phyloP scores from a whole-genome alignment of 257 asterid species.

The Craterostigma plantagineum region DNA sequence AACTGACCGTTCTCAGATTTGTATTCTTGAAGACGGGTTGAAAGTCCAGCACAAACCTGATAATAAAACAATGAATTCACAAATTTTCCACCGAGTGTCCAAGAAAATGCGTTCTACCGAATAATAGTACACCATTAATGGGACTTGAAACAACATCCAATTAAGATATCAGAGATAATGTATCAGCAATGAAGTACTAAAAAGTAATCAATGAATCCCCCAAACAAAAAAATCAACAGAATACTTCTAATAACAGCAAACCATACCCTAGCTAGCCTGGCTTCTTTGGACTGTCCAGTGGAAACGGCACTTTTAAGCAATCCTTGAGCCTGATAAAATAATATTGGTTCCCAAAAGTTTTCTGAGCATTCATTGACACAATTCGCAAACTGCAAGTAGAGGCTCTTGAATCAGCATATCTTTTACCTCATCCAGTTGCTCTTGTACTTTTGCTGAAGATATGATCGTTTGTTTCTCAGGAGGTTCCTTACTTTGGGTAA shows the following conservation, averaged over 20 bases:
- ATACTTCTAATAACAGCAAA: conserved; percentile 6
- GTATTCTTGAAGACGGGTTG: conserved; percentile 94
- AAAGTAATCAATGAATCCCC: not conserved
- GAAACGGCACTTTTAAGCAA: conserved; percentile 71
- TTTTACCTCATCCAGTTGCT: conserved; percentile 92
- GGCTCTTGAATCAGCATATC: conserved; percentile 6
- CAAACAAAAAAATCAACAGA: conserved; percentile 3
- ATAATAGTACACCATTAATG: too few species aligned
- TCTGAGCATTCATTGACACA: conserved; percentile 8
- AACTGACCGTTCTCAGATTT: conserved; percentile 96
- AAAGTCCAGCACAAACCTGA: conserved; percentile 98
- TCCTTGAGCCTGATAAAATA: conserved; percentile 86
- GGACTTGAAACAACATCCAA: not conserved
- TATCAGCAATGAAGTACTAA: not conserved
- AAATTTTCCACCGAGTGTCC: not conserved
- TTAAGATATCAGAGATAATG: not conserved
- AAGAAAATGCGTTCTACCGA: not conserved
- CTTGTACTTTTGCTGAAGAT: conserved; percentile 51
- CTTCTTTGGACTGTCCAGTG: conserved; percentile 95
- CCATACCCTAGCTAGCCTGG: conserved; percentile 90
- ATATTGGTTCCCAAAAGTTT: conserved; percentile 16
- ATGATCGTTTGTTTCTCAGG: conserved; percentile 29
- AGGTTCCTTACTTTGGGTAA: conserved; percentile 27
- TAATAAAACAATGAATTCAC: not conserved
- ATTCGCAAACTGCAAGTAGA: conserved; percentile 8